A percentile compares a stretch with the other conserved stretches of the same genome.
Conservation (phyloP, 441 rosid genomes). For the Gossypium schwendimanii region DNA sequence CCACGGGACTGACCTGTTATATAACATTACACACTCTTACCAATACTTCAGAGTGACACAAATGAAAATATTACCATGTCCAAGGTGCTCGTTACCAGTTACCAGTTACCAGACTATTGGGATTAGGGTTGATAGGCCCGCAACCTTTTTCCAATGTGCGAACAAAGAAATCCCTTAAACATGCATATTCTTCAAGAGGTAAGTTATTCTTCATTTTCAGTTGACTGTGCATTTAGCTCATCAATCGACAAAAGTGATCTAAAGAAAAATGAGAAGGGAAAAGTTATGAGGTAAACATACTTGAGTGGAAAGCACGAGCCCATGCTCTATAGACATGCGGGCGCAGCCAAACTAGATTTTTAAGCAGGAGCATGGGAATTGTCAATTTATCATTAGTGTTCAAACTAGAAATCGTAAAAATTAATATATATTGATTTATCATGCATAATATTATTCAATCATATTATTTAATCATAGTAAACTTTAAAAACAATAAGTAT, state of each 20-base stretch:
- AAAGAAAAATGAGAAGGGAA: neutral
- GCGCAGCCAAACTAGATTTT: slow-evolving; percentile 65
- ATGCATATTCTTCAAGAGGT: slow-evolving; percentile 71
- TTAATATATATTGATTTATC: too few relatives aligned
- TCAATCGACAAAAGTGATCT: neutral
- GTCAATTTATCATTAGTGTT: neutral
- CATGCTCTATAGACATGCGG: slow-evolving; percentile 76
- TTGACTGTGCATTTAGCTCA: neutral
- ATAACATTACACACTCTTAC: slow-evolving; percentile 9
- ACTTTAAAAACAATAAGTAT: too few relatives aligned
- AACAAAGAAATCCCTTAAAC: slow-evolving; percentile 73
- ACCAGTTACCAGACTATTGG: slow-evolving; percentile 92
- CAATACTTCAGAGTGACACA: too few relatives aligned
- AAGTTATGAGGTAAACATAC: too few relatives aligned
- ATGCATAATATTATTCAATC: too few relatives aligned
- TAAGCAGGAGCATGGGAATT: slow-evolving; percentile 6
- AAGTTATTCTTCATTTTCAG: slow-evolving; percentile 10
- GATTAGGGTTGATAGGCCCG: slow-evolving; percentile 79
- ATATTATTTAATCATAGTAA: too few relatives aligned
- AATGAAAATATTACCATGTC: slow-evolving; percentile 18
- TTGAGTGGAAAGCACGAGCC: slow-evolving; percentile 95
- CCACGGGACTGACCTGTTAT: slow-evolving; percentile 81
- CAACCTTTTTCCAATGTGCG: slow-evolving; percentile 79
- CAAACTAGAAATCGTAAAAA: too few relatives aligned
- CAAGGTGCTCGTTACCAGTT: slow-evolving; percentile 65